Conservation (phyloP, 1,284 basidiomycete genomes). For the Ustilago trichophora region DNA sequence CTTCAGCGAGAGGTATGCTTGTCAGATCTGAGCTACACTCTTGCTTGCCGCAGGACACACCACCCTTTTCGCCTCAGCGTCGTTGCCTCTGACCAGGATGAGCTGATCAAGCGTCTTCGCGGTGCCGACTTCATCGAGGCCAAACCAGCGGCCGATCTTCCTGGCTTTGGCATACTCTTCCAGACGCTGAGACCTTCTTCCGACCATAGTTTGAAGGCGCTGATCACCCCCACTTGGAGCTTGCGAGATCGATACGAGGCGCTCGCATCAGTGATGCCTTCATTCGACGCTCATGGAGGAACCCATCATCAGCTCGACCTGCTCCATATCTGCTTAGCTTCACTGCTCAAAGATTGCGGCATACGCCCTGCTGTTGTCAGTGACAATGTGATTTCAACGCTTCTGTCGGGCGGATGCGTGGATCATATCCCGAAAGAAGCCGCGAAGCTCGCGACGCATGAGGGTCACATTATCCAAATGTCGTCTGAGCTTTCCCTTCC, state of each 20-base stretch:
- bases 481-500: no score
- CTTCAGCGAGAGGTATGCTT: conserved; percentile 31
- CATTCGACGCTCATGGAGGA: neutral
- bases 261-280: neutral
- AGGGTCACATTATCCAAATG: no score
- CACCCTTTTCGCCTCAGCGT: conserved; percentile 36
- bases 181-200: neutral
- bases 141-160: conserved; percentile 6
- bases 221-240: neutral
- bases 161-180: conserved; percentile 2
- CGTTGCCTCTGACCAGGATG: conserved; percentile 30
- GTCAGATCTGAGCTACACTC: conserved; percentile 37
- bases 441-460: neutral
- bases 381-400: neutral
- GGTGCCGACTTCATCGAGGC: conserved; percentile 17
- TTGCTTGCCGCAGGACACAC: conserved; percentile 35
- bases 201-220: neutral
- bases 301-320: neutral
- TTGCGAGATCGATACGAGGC: conserved; percentile 7
- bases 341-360: conserved; percentile 20
- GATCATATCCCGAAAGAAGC: neutral
- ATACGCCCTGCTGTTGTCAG: neutral
- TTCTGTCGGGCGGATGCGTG: neutral
- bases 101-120: conserved; percentile 24
- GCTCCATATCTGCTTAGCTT: conserved; percentile 16